Evolutionary conservation across 169 alveolate genomes (phyloP), one percentile per base, ranked within the genome.

Genomic region (Plasmodium cynomolgi): DNA sequence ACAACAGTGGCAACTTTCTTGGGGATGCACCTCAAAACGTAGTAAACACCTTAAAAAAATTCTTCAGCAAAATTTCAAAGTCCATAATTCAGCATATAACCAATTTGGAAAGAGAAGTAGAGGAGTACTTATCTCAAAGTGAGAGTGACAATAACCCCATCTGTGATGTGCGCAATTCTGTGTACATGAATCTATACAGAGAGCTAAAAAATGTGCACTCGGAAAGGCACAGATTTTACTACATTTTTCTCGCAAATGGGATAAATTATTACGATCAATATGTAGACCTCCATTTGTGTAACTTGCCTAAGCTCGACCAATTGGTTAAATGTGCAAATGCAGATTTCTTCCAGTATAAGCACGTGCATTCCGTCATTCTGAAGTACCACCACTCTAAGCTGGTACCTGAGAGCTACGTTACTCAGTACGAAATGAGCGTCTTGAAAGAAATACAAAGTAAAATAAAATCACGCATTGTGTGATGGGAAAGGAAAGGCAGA

Each of bases 281-380:
- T 88, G 71, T 88, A 80, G 94, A 88, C 73, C 83, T 88, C 81
- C 94, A 88, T 88, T 88, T 88, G 50, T 79, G 41, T 50, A 88
- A 88, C 39, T 8, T 88, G 34, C 77, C 81, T 37, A 80, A 88
- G 31, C 84, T 88, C 8, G 90, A 88, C 33, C 23, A 80, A n/a
- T 62, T 88, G 73, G 34, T 80, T 79, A 88, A 54, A 81, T 56
- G 50, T 23, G 81, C 41, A 15, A 80, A 88, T 31, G 39, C 88
- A 17, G 94, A 88, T 68, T 79, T 88, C 83, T 88, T 74, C 56
- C 94, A 88, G 47, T 88, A 79, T 74, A 88, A 88, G 37, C 94
- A 88, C 72, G 73, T 88, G 33, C 90, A 68, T 79, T 88, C 94
- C 17, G 83, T 88, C 58, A 88, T 88, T 88, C 34, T 81, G 39